These are phyloP conservation scores for Scheffersomyces insectosa DNA, from an alignment of 1,139 yeast genomes.

Conservation along the genomic window DNA sequence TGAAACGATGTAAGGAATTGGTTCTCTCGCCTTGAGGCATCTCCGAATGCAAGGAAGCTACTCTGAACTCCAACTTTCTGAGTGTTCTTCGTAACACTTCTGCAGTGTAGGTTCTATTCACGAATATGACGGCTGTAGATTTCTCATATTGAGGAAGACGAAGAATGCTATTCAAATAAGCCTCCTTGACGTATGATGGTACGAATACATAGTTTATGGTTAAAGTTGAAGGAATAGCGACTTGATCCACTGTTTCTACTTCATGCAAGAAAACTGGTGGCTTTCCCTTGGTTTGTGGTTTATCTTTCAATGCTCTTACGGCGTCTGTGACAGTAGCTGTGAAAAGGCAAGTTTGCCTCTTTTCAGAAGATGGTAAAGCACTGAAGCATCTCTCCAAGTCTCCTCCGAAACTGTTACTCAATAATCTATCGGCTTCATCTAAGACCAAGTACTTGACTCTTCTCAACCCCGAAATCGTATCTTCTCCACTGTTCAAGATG, in stretches of 20 bases:
- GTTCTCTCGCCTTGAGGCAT: constrained; percentile 93
- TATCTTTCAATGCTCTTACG: constrained; percentile 75
- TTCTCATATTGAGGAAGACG: constrained; percentile 62
- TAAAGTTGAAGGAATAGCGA: constrained; percentile 79
- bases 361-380: constrained; percentile 66
- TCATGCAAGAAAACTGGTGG: constrained; percentile 77
- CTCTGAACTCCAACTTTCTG: constrained; percentile 70
- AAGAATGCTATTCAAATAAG: constrained; percentile 72
- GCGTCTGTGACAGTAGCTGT: constrained; percentile 97
- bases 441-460: constrained; percentile 79
- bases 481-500: constrained; percentile 84
- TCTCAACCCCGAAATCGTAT: constrained; percentile 75
- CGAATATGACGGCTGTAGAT: constrained; percentile 80
- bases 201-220: constrained; percentile 54
- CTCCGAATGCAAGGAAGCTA: constrained; percentile 90
- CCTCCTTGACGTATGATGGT: constrained; percentile 89
- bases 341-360: constrained; percentile 84
- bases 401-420: constrained; percentile 79
- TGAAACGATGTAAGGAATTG: constrained; percentile 85
- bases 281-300: constrained; percentile 60
- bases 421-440: constrained; percentile 93
- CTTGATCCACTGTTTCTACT: constrained; percentile 67
- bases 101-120: constrained; percentile 86
- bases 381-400: constrained; percentile 75
- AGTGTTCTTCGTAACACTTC: constrained; percentile 80